Evolutionary conservation across 2,329 filamentous ascomycete genomes (phyloP).

Genomic region (Ophiostoma himal-ulmi): DNA sequence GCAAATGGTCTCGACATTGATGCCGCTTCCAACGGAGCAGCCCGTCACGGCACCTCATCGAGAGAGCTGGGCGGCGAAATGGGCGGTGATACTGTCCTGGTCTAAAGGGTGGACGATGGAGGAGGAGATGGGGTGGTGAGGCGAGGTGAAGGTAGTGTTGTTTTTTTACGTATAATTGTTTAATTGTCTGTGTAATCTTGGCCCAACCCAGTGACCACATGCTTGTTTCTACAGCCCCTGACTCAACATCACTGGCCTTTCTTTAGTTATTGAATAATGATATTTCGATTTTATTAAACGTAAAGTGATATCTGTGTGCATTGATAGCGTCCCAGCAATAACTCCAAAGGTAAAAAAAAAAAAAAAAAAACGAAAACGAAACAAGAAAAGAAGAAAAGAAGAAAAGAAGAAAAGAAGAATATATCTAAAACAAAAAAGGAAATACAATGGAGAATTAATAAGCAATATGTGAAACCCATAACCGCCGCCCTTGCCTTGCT

Average conservation of each 20-base stretch:
- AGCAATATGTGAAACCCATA: constrained; percentile 13
- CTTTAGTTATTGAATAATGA: neutral
- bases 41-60: constrained; percentile 45
- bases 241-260: constrained; percentile 22
- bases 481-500: neutral
- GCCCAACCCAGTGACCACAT: constrained; percentile 1
- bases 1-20: constrained; percentile 18
- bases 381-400: neutral
- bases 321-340: constrained; percentile 13
- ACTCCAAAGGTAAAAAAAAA: constrained; percentile 5
- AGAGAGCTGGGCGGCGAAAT: constrained; percentile 56
- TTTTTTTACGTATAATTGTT: neutral
- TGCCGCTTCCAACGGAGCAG: constrained; percentile 25
- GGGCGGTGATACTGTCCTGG: constrained; percentile 50
- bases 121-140: neutral
- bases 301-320: neutral
- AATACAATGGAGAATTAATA: neutral
- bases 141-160: neutral
- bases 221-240: constrained; percentile 7
- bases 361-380: neutral
- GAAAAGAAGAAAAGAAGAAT: neutral
- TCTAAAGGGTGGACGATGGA: constrained; percentile 13
- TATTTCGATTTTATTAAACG: neutral
- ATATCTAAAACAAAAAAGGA: neutral
- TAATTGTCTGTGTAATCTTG: neutral